These are phyloP conservation scores for Capniomyces stellatus DNA, from an alignment of 371 early-diverging fungal genomes.

Conservation along the genomic window DNA sequence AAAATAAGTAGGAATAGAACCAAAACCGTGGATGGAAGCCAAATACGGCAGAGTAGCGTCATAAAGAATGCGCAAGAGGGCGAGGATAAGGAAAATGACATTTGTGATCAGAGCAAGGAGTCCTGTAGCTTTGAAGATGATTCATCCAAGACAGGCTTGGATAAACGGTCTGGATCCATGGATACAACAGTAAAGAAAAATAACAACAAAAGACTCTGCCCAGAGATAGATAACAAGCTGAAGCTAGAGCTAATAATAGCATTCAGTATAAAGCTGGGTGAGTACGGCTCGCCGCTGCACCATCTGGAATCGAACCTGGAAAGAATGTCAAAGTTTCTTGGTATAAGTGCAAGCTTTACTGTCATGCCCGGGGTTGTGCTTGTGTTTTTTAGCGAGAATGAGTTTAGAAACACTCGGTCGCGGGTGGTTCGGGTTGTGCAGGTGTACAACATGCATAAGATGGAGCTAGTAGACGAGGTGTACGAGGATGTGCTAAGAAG, in stretches of 20 bases:
- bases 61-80: too few relatives aligned
- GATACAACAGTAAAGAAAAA: too few relatives aligned
- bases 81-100: too few relatives aligned
- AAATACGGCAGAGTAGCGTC: too few relatives aligned
- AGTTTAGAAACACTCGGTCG: neutral
- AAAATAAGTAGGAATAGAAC: too few relatives aligned
- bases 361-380: conserved; percentile 50
- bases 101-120: too few relatives aligned
- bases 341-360: conserved; percentile 44
- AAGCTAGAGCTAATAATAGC: neutral
- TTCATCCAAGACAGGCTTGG: too few relatives aligned
- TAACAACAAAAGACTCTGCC: too few relatives aligned
- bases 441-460: neutral
- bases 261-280: neutral
- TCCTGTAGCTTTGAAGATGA: too few relatives aligned
- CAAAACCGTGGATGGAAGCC: too few relatives aligned
- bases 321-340: conserved; percentile 26
- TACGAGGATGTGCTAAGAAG: conserved; percentile 24
- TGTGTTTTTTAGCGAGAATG: conserved; percentile 38
- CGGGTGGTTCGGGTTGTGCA: neutral
- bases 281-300: conserved; percentile 2
- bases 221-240: neutral
- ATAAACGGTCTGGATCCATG: too few relatives aligned
- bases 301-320: conserved; percentile 2
- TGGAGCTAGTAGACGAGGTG: neutral